Evolutionary conservation across 1,284 basidiomycete genomes (phyloP), one percentile per base, ranked within the genome.

Genomic region (Trametes versicolor): DNA sequence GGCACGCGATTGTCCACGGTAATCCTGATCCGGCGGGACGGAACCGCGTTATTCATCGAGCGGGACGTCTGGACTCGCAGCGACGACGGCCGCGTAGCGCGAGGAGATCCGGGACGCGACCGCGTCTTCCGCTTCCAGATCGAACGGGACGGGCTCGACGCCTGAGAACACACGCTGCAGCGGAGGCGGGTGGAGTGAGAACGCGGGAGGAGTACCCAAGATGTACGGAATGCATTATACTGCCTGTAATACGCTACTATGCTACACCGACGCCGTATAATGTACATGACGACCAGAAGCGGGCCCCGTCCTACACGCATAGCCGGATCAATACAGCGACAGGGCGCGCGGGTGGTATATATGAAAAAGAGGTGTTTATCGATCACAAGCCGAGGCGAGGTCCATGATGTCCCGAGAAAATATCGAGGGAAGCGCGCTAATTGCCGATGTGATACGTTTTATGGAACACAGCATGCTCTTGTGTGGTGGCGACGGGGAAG

Each of bases 1-100:
- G 92, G 85, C 52, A 94, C 93, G 39, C 88, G 93, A 15, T 77
- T 91, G 52, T 86, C 93, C 60, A 93, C 89, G 8, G 85, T 93
- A 52, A 75, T 94, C 48, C 83, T 94, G 64, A 81, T 94, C 41
- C 80, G 82, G 62, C 83, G 83, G 67, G 82, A 83, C 64, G 89
- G 92, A 49, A 75, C 81, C 41, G 90, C 85, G 13, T 64, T 85
- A 17, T 94, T 93, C 72, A 79, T 90, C 56, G 93, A 94, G 74
- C 79, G 90, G 62, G 91, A 94, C 74, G 79, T 87, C 51, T 94
- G 90, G 90, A 75, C 73, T 62, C 69, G 85, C 51, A 77, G 70
- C 48, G 64, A 72, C 17, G 77, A 81, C 45, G 83, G 71, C 54
- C 59, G 62, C 55, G 68, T 67, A 8, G 62, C 60, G 51, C 72